Percentiles rank a stretch among this genome's conserved stretches.
Evolutionary conservation across 208 protist genomes (phyloP).

Genomic region (Wallacemonas sp.): DNA sequence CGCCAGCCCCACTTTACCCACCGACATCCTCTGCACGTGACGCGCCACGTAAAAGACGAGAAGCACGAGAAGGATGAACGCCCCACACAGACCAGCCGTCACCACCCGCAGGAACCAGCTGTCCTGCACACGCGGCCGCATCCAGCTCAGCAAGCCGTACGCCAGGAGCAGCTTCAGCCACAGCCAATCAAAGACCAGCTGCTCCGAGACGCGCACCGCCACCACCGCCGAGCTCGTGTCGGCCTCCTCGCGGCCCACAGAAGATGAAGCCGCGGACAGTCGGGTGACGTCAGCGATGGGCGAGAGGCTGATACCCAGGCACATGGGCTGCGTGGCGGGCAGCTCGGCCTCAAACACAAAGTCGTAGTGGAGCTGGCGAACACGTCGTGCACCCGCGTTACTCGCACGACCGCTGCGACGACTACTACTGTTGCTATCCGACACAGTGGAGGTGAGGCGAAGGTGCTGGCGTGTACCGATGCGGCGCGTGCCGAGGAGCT

Average conservation of each 20-base stretch:
- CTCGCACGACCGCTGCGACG: too few relatives aligned
- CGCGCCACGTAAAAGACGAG: slow-evolving; percentile 43
- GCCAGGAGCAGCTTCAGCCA: slow-evolving; percentile 53
- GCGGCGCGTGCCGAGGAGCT: slow-evolving; percentile 27
- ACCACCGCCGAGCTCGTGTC: neutral
- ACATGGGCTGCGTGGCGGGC: slow-evolving; percentile 30
- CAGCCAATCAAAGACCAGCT: slow-evolving; percentile 38
- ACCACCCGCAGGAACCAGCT: slow-evolving; percentile 44
- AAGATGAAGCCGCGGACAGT: neutral
- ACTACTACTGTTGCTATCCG: too few relatives aligned
- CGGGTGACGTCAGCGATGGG: neutral
- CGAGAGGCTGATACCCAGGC: slow-evolving; percentile 28
- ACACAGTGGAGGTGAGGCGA: neutral
- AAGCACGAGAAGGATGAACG: slow-evolving; percentile 40
- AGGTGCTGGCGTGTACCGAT: slow-evolving; percentile 20
- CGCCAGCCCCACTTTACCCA: slow-evolving; percentile 52
- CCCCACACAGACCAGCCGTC: slow-evolving; percentile 42
- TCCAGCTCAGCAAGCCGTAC: slow-evolving; percentile 21
- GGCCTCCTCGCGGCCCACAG: neutral
- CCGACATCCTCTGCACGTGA: slow-evolving; percentile 54
- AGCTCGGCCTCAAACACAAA: slow-evolving; percentile 26
- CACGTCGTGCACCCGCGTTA: neutral
- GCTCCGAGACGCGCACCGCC: slow-evolving; percentile 34
- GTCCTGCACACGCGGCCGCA: slow-evolving; percentile 49
- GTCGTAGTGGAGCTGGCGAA: neutral